Evolutionary conservation across 495 filamentous ascomycete species (phyloP).

Genomic region (Neurospora discreta): DNA sequence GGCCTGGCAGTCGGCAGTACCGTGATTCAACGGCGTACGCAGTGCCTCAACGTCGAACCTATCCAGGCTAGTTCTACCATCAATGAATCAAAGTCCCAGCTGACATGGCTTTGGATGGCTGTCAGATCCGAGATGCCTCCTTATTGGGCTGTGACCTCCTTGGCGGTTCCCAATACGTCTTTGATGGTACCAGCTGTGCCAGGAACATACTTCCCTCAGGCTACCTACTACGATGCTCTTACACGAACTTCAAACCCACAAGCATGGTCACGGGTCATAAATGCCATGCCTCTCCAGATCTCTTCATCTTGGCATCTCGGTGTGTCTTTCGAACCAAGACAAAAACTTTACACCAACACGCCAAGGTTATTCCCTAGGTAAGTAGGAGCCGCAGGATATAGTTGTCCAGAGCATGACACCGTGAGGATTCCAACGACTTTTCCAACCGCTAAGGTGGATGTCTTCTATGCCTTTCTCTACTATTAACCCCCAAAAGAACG

Average conservation of each 20-base stretch:
- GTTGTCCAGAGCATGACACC: not conserved
- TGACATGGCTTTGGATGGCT: not conserved
- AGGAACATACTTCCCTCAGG: not conserved
- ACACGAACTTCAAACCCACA: not conserved
- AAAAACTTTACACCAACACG: not conserved
- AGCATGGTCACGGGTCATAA: not conserved
- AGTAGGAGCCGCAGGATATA: not conserved
- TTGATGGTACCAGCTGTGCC: not conserved
- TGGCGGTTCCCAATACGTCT: not conserved
- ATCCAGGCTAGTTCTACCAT: not conserved
- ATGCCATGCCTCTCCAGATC: not conserved
- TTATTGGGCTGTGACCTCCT: not conserved
- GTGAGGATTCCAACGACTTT: not conserved
- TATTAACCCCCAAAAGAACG: not conserved
- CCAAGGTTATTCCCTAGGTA: not conserved
- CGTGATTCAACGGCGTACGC: not conserved
- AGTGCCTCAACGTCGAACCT: not conserved
- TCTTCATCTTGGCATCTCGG: not conserved
- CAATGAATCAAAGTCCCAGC: not conserved
- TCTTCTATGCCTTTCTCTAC: not conserved
- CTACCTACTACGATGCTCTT: not conserved
- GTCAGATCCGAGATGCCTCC: not conserved
- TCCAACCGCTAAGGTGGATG: not conserved
- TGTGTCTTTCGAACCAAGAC: not conserved
- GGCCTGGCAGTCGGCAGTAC: not conserved